A percentile compares a stretch with the other conserved stretches of the same genome.
Evolutionary conservation across 1,284 basidiomycete genomes (phyloP).

Genomic region (Marasmius tenuissimus): DNA sequence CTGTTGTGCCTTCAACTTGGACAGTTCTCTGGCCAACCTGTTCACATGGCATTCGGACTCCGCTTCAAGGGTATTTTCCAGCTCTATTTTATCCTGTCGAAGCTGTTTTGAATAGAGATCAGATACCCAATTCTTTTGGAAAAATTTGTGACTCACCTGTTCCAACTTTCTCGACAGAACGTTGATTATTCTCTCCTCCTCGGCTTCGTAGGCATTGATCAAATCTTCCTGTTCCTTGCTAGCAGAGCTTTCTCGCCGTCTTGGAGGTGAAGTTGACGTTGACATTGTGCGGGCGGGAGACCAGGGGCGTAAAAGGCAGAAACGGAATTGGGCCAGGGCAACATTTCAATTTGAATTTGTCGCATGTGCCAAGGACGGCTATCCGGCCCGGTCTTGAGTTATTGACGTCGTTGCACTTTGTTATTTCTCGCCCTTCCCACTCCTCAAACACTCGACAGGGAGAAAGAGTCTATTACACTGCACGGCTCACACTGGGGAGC

Average conservation of each 20-base stretch:
- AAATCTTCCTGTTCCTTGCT: conserved; percentile 64
- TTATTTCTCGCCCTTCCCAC: no score
- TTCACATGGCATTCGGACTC: conserved; percentile 81
- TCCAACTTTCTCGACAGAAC: conserved; percentile 76
- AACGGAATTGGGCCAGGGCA: not conserved
- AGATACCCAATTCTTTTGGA: not conserved
- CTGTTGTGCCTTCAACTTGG: conserved; percentile 56
- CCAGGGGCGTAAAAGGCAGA: not conserved
- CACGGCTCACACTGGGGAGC: no score
- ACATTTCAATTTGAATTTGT: not conserved
- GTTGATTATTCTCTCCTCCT: conserved; percentile 84
- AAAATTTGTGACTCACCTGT: conserved; percentile 48
- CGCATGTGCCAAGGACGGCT: not conserved
- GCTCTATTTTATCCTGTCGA: conserved; percentile 77
- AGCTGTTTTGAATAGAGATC: conserved; percentile 42
- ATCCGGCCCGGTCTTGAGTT: not conserved
- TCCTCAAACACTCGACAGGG: no score
- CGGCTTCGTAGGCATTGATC: conserved; percentile 84
- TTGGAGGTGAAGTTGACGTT: not conserved
- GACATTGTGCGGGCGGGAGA: not conserved
- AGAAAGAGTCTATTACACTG: no score
- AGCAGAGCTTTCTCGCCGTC: not conserved
- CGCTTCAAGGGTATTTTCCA: conserved; percentile 78
- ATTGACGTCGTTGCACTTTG: no score
- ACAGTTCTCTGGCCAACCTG: conserved; percentile 66